A percentile compares a stretch with the other conserved stretches of the same genome.
Evolutionary conservation across 1,284 basidiomycete genomes (phyloP).

Genomic region (Mycena citricolor): DNA sequence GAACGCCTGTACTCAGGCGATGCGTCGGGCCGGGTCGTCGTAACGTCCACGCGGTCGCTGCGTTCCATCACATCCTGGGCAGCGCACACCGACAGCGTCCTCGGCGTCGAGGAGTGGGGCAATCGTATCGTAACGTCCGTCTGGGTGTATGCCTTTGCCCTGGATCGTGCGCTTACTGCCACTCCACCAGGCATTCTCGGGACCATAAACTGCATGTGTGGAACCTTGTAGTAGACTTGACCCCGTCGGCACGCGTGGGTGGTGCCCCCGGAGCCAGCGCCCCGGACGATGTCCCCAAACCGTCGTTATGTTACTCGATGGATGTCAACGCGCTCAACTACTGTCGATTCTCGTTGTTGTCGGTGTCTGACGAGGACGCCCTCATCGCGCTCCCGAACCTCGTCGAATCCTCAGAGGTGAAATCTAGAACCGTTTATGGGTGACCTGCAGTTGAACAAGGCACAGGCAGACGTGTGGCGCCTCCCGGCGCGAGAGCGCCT

Average conservation of each 20-base stretch:
- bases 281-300: conserved; percentile 49
- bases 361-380: conserved; percentile 4
- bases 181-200: conserved; percentile 66
- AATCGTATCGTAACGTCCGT: conserved; percentile 69
- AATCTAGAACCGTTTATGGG: conserved; percentile 4
- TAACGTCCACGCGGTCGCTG: conserved; percentile 72
- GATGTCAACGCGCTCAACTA: conserved; percentile 90
- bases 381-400: conserved; percentile 83
- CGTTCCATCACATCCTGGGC: conserved; percentile 73
- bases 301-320: conserved; percentile 61
- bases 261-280: conserved; percentile 55
- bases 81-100: conserved; percentile 73
- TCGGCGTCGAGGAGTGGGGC: conserved; percentile 76
- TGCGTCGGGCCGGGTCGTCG: conserved; percentile 64
- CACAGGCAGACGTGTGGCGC: conserved; percentile 78
- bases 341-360: conserved; percentile 60
- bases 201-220: conserved; percentile 83
- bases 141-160: conserved; percentile 8
- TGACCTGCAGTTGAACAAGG: too few relatives aligned
- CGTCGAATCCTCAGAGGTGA: conserved; percentile 80
- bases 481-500: conserved; percentile 63
- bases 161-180: conserved; percentile 3
- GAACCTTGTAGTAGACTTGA: conserved; percentile 48
- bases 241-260: conserved; percentile 44
- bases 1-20: conserved; percentile 83